Percentiles rank a stretch among this genome's conserved stretches.
Evolutionary conservation across 805 yeast genomes (phyloP).

Genomic region (Babjeviella inositovora): DNA sequence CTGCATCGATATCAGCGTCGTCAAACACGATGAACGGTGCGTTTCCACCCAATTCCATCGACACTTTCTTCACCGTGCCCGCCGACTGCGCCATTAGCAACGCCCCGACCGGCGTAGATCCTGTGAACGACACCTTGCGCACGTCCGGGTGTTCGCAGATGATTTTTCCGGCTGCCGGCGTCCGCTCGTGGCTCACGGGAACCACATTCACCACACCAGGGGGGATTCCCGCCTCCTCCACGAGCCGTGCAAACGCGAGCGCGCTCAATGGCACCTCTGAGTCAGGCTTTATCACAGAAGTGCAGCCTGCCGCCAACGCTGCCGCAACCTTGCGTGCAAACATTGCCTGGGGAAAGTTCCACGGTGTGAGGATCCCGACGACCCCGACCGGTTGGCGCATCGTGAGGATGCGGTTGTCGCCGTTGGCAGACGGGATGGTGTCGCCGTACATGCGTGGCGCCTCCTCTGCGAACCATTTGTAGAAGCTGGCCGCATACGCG

Average conservation of each 20-base stretch:
- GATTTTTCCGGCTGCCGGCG: conserved; percentile 35
- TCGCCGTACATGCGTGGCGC: conserved; percentile 40
- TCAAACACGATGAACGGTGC: conserved; percentile 49
- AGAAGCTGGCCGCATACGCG: conserved; percentile 36
- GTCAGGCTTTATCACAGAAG: conserved; percentile 44
- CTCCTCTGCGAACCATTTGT: conserved; percentile 32
- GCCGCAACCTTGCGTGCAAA: conserved; percentile 51
- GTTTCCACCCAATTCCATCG: conserved; percentile 54
- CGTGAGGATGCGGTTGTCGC: conserved; percentile 33
- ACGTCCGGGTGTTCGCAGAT: conserved; percentile 30
- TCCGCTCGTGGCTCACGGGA: conserved; percentile 24
- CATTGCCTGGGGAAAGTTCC: conserved; percentile 59
- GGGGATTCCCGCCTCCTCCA: conserved; percentile 46
- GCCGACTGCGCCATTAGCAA: conserved; percentile 41
- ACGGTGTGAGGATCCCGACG: conserved; percentile 47
- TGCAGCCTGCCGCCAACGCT: conserved; percentile 52
- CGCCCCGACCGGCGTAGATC: conserved; percentile 49
- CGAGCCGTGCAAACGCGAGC: conserved; percentile 36
- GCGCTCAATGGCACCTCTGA: conserved; percentile 47
- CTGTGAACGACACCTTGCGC: conserved; percentile 46
- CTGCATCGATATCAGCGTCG: conserved; percentile 40
- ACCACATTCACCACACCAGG: conserved; percentile 38
- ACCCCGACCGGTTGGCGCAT: conserved; percentile 48
- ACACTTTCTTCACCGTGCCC: conserved; percentile 38
- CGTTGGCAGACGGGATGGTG: conserved; percentile 37